These are phyloP conservation scores for Vitis labrusca DNA, from an alignment of 164 flowering plant species.

Conservation along the genomic window DNA sequence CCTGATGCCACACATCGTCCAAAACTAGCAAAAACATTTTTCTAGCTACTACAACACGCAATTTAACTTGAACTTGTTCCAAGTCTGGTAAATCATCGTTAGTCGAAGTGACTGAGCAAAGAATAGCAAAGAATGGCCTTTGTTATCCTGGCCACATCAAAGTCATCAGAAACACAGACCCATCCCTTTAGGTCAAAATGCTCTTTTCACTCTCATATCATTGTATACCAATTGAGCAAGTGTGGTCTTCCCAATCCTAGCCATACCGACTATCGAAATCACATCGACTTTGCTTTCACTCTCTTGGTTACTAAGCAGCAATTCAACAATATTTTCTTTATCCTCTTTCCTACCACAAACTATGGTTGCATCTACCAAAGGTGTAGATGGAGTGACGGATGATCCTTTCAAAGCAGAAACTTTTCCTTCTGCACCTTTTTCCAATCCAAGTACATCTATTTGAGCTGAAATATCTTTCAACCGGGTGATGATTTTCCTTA, in stretches of 20 bases:
- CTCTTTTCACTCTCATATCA: conserved; percentile 7
- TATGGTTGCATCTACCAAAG: no score
- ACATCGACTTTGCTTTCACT: conserved; percentile 1
- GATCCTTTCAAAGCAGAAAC: no score
- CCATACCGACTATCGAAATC: conserved; percentile 29
- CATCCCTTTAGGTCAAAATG: conserved; percentile 21
- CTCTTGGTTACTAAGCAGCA: no score
- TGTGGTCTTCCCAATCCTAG: conserved; percentile 38
- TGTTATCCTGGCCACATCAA: conserved; percentile 16
- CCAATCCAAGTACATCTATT: no score
- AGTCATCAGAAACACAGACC: conserved; percentile 30
- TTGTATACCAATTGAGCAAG: conserved; percentile 29
- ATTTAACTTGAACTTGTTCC: conserved; percentile 12
- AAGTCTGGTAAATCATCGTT: background rate
- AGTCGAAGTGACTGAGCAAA: background rate
- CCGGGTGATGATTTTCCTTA: no score
- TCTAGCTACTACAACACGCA: conserved; percentile 5
- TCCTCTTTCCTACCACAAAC: no score
- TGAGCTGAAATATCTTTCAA: no score
- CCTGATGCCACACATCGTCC: conserved; percentile 38
- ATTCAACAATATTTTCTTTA: no score
- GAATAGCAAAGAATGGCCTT: conserved; percentile 15
- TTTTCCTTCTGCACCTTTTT: no score
- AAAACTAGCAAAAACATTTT: conserved; percentile 29
- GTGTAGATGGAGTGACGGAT: no score